phyloP scores from a whole-genome alignment of 2,329 filamentous ascomycete species.

The Uncinocarpus reesii region DNA sequence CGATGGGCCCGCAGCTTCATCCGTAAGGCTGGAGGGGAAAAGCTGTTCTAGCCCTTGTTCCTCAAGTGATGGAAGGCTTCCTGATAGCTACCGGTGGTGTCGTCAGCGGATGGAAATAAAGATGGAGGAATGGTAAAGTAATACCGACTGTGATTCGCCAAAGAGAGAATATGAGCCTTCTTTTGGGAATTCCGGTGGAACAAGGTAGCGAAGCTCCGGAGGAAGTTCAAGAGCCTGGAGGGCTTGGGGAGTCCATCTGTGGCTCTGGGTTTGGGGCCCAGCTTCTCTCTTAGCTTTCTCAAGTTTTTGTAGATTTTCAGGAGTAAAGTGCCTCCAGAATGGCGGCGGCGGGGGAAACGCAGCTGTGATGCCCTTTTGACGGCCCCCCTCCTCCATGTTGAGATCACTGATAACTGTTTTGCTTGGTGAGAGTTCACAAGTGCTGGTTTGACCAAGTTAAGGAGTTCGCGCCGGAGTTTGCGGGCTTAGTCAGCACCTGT shows the following conservation, averaged over 20 bases:
- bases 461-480: not conserved
- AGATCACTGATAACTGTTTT: not conserved
- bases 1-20: slow-evolving; percentile 39
- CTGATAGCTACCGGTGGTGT: slow-evolving; percentile 35
- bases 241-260: slow-evolving; percentile 28
- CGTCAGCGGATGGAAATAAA: slow-evolving; percentile 17
- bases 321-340: slow-evolving; percentile 82
- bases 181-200: slow-evolving; percentile 66
- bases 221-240: slow-evolving; percentile 46
- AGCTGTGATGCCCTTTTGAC: slow-evolving; percentile 42
- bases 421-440: not conserved
- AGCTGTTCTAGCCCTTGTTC: slow-evolving; percentile 63
- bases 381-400: slow-evolving; percentile 51
- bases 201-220: slow-evolving; percentile 61
- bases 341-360: slow-evolving; percentile 78
- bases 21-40: slow-evolving; percentile 42
- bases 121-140: no score
- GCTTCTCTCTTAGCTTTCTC: slow-evolving; percentile 39
- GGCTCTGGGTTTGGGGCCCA: slow-evolving; percentile 17
- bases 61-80: slow-evolving; percentile 56
- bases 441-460: not conserved
- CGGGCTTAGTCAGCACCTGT: not conserved
- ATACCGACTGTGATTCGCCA: slow-evolving; percentile 53
- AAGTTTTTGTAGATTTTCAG: slow-evolving; percentile 57
- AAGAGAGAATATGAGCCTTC: slow-evolving; percentile 66